phyloP scores from a whole-genome alignment of 768 basidiomycete genomes.

The Podaxis pistillaris region DNA sequence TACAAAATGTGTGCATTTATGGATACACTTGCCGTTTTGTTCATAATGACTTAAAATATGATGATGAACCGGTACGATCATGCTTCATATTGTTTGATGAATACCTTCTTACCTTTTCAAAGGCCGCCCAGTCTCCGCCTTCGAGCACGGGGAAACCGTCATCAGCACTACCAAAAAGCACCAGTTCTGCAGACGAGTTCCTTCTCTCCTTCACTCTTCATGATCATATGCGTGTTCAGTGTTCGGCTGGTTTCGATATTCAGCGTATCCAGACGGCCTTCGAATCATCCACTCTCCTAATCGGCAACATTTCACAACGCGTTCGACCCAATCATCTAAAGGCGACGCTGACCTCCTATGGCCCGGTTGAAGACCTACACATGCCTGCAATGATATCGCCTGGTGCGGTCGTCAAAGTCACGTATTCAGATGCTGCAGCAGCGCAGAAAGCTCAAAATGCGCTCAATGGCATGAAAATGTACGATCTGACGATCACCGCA shows the following conservation, averaged over 20 bases:
- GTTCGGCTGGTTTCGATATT: slow-evolving; percentile 67
- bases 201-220: slow-evolving; percentile 34
- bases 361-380: slow-evolving; percentile 40
- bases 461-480: slow-evolving; percentile 46
- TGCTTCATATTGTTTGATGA: neutral
- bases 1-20: slow-evolving; percentile 24
- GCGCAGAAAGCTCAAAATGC: slow-evolving; percentile 51
- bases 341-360: slow-evolving; percentile 42
- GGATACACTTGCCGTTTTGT: slow-evolving; percentile 27
- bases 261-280: slow-evolving; percentile 54
- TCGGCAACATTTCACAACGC: slow-evolving; percentile 47
- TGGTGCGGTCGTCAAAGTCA: slow-evolving; percentile 37
- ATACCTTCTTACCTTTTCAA: neutral
- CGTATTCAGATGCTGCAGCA: slow-evolving; percentile 45
- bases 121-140: neutral
- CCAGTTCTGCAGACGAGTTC: neutral
- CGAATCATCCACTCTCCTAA: slow-evolving; percentile 60
- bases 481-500: slow-evolving; percentile 39
- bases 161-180: neutral
- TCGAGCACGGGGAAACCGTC: neutral
- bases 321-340: slow-evolving; percentile 34
- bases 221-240: slow-evolving; percentile 53
- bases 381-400: slow-evolving; percentile 21
- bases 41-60: slow-evolving; percentile 33
- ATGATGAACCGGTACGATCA: slow-evolving; percentile 25